Evolutionary conservation across 495 filamentous ascomycete genomes (phyloP).

Genomic region (Saxophila tyrrhenica): DNA sequence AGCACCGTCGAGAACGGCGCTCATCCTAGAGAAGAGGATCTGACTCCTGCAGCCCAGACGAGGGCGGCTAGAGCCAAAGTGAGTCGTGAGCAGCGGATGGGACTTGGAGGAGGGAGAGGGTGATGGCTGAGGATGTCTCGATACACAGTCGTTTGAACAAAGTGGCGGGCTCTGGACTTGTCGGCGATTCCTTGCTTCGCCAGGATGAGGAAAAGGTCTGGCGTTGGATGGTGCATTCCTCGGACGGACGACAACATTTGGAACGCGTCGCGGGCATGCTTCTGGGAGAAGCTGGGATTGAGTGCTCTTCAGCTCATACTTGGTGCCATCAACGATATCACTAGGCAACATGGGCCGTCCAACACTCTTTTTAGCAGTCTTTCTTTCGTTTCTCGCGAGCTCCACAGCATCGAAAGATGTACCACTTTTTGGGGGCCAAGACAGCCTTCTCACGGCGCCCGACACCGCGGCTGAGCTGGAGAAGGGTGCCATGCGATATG

Average conservation of each 20-base stretch:
- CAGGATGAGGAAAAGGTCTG: too few species aligned
- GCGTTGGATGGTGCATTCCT: too few species aligned
- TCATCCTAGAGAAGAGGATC: background rate
- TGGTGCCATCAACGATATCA: too few species aligned
- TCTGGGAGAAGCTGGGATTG: too few species aligned
- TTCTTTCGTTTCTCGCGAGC: background rate
- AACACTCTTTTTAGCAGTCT: background rate
- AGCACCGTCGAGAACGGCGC: constrained; percentile 13
- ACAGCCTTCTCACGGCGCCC: background rate
- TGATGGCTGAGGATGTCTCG: too few species aligned
- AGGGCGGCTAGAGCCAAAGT: constrained; percentile 10
- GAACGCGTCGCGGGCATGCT: too few species aligned
- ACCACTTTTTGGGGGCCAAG: background rate
- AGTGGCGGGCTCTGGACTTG: too few species aligned
- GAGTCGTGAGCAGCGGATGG: constrained; percentile 14
- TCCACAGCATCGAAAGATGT: background rate
- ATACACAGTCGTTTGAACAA: too few species aligned
- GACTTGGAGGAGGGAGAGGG: too few species aligned
- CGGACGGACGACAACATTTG: too few species aligned
- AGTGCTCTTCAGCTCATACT: too few species aligned
- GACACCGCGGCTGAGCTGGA: constrained; percentile 4
- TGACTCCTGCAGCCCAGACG: constrained; percentile 12
- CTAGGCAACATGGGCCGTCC: background rate
- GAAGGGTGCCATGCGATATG: background rate
- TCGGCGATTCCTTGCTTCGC: too few species aligned